Conservation (phyloP, 2,329 filamentous ascomycete species). For the Penicillium decumbens region DNA sequence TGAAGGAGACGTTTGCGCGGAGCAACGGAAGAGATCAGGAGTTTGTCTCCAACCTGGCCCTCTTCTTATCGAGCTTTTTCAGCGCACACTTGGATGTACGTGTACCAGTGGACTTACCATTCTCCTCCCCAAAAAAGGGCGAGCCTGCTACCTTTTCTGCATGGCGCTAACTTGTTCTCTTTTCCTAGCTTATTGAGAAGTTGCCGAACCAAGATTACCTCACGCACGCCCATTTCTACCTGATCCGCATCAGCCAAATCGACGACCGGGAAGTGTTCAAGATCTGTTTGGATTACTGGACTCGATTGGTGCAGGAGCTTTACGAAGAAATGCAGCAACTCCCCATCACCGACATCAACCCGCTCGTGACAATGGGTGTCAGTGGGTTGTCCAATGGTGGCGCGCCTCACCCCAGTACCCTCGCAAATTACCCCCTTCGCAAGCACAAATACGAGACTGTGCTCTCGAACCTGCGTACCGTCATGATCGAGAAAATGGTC, state of each 20-base stretch:
- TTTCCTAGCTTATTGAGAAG: slow-evolving; percentile 75
- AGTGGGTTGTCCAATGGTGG: slow-evolving; percentile 69
- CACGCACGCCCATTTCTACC: slow-evolving; percentile 93
- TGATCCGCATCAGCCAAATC: slow-evolving; percentile 97
- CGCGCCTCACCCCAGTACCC: slow-evolving; percentile 75
- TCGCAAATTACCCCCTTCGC: slow-evolving; percentile 85
- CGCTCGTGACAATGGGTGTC: slow-evolving; percentile 73
- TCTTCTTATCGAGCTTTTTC: slow-evolving; percentile 97
- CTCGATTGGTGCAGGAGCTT: slow-evolving; percentile 92
- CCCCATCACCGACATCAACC: slow-evolving; percentile 88
- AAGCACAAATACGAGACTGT: slow-evolving; percentile 98
- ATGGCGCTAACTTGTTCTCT: neutral
- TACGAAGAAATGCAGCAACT: slow-evolving; percentile 99
- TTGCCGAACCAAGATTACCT: slow-evolving; percentile 93
- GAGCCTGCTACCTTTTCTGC: neutral
- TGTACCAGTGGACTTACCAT: slow-evolving; percentile 11
- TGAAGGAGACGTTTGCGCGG: slow-evolving; percentile 83
- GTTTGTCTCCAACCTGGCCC: slow-evolving; percentile 91
- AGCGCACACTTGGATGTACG: slow-evolving; percentile 78
- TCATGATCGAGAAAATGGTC: slow-evolving; percentile 99
- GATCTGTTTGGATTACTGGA: slow-evolving; percentile 98
- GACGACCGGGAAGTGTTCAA: slow-evolving; percentile 99
- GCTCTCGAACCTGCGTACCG: slow-evolving; percentile 84
- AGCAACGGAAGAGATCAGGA: slow-evolving; percentile 94
- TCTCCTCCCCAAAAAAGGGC: neutral